Conservation (phyloP, 495 filamentous ascomycete species). For the Penicillium atrosanguineum region DNA sequence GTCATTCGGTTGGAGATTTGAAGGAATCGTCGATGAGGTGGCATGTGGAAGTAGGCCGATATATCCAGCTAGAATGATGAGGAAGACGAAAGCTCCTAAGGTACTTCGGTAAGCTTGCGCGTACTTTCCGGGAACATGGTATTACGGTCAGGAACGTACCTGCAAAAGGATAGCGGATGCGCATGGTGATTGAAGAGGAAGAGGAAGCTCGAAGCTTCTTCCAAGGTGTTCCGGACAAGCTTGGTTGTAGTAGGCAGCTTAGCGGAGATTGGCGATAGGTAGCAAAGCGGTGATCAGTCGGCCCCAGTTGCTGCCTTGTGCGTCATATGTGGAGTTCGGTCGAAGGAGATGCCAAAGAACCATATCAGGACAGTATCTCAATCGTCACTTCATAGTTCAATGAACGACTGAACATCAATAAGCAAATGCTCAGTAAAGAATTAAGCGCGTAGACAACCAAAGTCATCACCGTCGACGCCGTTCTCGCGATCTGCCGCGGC, state of each 20-base stretch:
- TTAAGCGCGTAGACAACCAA: not conserved
- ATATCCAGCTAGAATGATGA: constrained; percentile 74
- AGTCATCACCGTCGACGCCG: not conserved
- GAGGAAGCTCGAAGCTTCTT: not conserved
- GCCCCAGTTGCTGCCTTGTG: constrained; percentile 22
- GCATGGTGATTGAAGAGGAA: constrained; percentile 47
- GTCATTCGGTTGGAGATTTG: constrained; percentile 73
- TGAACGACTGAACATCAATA: not conserved
- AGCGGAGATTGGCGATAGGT: constrained; percentile 1
- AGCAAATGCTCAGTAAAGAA: not conserved
- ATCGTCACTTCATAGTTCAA: not conserved
- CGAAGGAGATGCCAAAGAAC: not conserved
- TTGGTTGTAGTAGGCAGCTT: not conserved
- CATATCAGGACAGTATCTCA: not conserved
- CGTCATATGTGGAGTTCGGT: constrained; percentile 29
- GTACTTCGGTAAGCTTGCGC: constrained; percentile 13
- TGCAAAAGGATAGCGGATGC: constrained; percentile 71
- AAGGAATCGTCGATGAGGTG: constrained; percentile 60
- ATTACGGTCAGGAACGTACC: constrained; percentile 43
- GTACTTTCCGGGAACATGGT: constrained; percentile 1
- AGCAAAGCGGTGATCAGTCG: constrained; percentile 18
- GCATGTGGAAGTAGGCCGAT: constrained; percentile 64
- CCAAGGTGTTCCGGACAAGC: not conserved
- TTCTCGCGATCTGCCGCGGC: constrained; percentile 36
- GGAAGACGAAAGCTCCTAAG: constrained; percentile 67